Evolutionary conservation across 2,329 filamentous ascomycete species (phyloP), one percentile per base, ranked within the genome.

Genomic region (Fusarium brachygibbosum): DNA sequence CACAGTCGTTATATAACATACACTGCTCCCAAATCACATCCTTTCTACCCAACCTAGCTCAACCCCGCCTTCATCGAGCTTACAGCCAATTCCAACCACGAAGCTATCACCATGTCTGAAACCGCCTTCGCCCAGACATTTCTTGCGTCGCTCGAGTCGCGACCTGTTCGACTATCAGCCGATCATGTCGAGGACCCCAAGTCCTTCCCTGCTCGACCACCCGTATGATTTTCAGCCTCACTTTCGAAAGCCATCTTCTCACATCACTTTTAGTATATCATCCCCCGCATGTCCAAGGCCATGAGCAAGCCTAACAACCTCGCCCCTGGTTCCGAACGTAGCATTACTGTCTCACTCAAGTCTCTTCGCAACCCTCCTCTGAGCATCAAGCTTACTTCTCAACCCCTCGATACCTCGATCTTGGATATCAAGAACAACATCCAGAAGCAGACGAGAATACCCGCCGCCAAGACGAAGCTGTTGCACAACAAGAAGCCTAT

Each of bases 111-210:
- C 70, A 94, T 94, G 91, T 86, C 91, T n/a, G 94, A 98, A 86
- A 81, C 94, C 64, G 83, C 89, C 51, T 98, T 98, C 79, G 91
- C 93, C 73, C 93, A 92, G 81, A 86, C 88, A 32, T 98, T 97
- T 80, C 89, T 99, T 72, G 84, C 90, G 53, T 87, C 89, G 23
- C 88, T 98, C 67, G 93, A 97, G 81, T 87, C 89, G 64, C 90
- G 91, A 50, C 91, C 94, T 10, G 80, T 90, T 74, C 97, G 94
- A 84, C 87, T 98, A 68, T 89, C 91, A n/a, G 85, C 92, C 69
- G 93, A 98, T 79, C 92, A 98, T 88, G 90, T 97, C 79, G 93
- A 95, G 80, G 93, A 98, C 77, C 89, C 93, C 50, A 90, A 90
- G 74, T 88, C 86, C 71, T 94, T 95, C 78, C 91, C 93, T 25